Evolutionary conservation across 1,139 yeast species (phyloP), one percentile per base, ranked within the genome.

Genomic region (Candida glucosophila): DNA sequence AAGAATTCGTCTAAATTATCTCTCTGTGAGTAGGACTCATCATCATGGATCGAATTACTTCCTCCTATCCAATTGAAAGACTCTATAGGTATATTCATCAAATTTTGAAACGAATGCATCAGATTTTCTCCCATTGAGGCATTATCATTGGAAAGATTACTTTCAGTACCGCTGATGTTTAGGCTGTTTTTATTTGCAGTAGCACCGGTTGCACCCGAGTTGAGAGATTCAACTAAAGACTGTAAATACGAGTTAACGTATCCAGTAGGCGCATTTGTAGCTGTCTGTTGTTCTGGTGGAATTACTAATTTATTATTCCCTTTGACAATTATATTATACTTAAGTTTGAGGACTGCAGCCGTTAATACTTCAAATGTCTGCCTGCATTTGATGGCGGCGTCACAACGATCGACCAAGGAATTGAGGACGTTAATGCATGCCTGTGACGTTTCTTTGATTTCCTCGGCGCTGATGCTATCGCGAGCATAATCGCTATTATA

Each of bases 341-440:
- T 71, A 25, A 83, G 50, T 40, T 74, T 73, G 12, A 78, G 59
- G 12, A 82, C 77, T 0, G 85, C 94, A 14, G 79, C 76, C 0
- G 83, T 66, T 28, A 85, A 51, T 20, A 79, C 71, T 37, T 77
- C 80, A 44, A 80, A 78, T 15, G 81, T 76, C 32, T 77, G 82
- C 26, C 71, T 63, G 44, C 94, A 82, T 26, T 70, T 70, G 6
- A 54, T 52, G 1, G 95, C 94, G 0, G 94, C 90, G 34, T 79
- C 88, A 50, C 94, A 82, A 25, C 75, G 64, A 29, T 76, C 85
- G 13, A 67, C 57, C 41, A 85, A 55, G 11, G 79, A 70, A 14
- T 66, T 62, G 32, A 85, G 52, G 2, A 82, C 80, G 12, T 61
- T 61, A 26, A 77, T 57, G 32, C 90, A 78, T 22, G 71, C 67